These are phyloP conservation scores for Pythium sukuiense DNA, from an alignment of 352 stramenopile genomes.

Conservation along the genomic window DNA sequence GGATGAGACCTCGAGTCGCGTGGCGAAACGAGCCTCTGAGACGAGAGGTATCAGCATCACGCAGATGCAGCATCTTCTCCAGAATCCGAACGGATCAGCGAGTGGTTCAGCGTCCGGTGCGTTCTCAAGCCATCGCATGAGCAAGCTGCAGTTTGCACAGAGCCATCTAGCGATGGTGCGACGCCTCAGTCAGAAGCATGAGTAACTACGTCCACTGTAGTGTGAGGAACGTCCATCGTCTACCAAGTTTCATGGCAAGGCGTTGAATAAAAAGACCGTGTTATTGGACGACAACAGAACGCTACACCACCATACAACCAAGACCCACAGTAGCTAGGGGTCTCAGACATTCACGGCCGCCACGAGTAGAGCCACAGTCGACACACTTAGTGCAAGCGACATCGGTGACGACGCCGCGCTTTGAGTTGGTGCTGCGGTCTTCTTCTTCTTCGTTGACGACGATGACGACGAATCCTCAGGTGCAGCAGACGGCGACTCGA, in stretches of 20 bases:
- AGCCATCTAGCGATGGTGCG: slow-evolving; percentile 28
- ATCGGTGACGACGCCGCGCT: background rate
- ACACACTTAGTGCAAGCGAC: background rate
- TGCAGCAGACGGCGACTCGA: slow-evolving; percentile 16
- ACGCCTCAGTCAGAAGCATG: slow-evolving; percentile 10
- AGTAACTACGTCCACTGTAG: background rate
- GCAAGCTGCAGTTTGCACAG: slow-evolving; percentile 31
- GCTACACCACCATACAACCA: background rate
- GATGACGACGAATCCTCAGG: background rate
- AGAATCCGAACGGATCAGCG: slow-evolving; percentile 6
- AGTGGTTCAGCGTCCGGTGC: background rate
- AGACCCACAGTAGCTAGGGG: background rate
- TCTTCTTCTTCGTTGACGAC: slow-evolving; percentile 16
- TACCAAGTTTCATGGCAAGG: background rate
- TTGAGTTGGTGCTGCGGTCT: slow-evolving; percentile 5
- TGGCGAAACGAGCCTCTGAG: background rate
- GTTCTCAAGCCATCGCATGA: slow-evolving; percentile 10
- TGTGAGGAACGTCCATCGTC: background rate
- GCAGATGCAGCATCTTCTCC: slow-evolving; percentile 26
- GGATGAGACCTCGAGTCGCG: background rate
- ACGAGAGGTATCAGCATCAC: slow-evolving; percentile 13
- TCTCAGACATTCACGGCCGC: slow-evolving; percentile 1
- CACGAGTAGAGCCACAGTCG: background rate
- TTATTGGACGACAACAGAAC: background rate
- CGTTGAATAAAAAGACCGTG: slow-evolving; percentile 1